Conservation (phyloP, 441 rosid genomes). For the Corymbia calophylla region DNA sequence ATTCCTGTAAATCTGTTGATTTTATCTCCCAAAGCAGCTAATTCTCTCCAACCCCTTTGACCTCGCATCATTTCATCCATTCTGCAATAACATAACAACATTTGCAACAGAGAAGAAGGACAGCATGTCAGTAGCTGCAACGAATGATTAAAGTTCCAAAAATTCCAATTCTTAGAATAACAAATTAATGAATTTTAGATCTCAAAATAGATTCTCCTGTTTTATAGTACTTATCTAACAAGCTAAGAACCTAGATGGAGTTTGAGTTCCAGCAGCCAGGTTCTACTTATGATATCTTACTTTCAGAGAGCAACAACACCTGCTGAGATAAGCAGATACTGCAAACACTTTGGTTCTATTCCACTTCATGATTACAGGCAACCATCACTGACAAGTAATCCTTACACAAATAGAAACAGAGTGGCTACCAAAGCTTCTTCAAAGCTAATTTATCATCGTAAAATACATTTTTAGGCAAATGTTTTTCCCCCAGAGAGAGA, state of each 20-base stretch:
- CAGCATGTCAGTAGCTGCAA: neutral
- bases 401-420: neutral
- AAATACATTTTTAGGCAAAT: neutral
- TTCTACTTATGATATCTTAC: neutral
- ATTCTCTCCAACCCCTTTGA: constrained; percentile 94
- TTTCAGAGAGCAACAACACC: neutral
- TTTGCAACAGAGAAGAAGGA: neutral
- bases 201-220: neutral
- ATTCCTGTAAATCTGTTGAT: constrained; percentile 80
- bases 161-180: neutral
- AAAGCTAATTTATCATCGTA: neutral
- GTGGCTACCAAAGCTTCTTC: neutral
- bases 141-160: neutral
- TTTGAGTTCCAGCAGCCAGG: neutral
- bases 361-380: neutral
- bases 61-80: constrained; percentile 99
- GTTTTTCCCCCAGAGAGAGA: neutral
- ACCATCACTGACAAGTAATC: neutral
- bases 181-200: neutral
- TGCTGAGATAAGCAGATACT: neutral
- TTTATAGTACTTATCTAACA: neutral
- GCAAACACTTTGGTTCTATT: neutral
- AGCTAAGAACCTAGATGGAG: neutral
- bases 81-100: constrained; percentile 27
- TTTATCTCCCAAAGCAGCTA: constrained; percentile 79